Percentiles rank a stretch among this genome's conserved stretches.
These are phyloP conservation scores for Rhizopus sp. DNA, from an alignment of 371 early-diverging fungal species.

Conservation along the genomic window DNA sequence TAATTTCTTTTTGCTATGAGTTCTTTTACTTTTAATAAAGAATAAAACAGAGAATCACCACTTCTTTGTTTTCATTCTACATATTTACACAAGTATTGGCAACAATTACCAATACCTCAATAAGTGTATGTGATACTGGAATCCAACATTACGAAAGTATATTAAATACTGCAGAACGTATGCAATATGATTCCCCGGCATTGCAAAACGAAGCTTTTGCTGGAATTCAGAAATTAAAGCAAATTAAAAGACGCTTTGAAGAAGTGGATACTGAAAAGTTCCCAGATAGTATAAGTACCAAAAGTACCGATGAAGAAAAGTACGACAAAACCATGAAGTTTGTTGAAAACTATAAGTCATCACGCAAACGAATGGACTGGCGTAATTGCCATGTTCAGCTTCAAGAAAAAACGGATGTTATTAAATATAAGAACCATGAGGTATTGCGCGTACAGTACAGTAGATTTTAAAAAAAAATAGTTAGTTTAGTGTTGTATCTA, in stretches of 20 bases:
- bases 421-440: constrained; percentile 21
- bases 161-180: constrained; percentile 17
- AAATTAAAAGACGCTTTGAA: constrained; percentile 17
- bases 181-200: constrained; percentile 14
- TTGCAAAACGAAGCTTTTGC: constrained; percentile 20
- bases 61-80: too few species aligned
- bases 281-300: constrained; percentile 11
- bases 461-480: constrained; percentile 13
- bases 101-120: neutral
- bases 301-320: constrained; percentile 20
- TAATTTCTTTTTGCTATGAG: too few species aligned
- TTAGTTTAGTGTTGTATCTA: constrained; percentile 3
- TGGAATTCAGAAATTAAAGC: constrained; percentile 15
- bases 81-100: too few species aligned
- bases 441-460: constrained; percentile 22
- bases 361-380: constrained; percentile 19
- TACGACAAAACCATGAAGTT: constrained; percentile 19
- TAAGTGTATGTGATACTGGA: constrained; percentile 17
- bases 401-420: constrained; percentile 21
- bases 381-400: constrained; percentile 20
- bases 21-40: too few species aligned
- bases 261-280: constrained; percentile 16
- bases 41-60: too few species aligned
- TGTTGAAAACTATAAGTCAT: constrained; percentile 19
- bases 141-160: constrained; percentile 19